Conservation (phyloP, 2,329 filamentous ascomycete species). For the Penicillium verrucosum region DNA sequence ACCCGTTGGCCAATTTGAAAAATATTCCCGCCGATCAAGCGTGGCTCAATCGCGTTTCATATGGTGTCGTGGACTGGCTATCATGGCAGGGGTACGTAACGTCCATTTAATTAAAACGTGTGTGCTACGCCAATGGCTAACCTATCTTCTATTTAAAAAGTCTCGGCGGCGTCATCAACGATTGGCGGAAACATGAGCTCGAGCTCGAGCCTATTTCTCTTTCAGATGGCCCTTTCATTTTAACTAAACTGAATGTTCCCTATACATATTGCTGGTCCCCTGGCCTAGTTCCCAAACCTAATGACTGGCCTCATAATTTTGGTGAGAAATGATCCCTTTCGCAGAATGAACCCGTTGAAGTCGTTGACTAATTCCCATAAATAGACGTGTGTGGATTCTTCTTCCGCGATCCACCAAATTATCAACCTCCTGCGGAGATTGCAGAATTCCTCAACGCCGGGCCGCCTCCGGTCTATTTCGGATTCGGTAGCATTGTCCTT, state of each 20-base stretch:
- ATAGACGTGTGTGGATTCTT: constrained; percentile 42
- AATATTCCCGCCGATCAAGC: constrained; percentile 29
- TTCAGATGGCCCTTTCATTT: constrained; percentile 32
- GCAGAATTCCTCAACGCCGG: constrained; percentile 44
- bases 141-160: constrained; percentile 6
- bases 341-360: no score
- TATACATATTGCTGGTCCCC: constrained; percentile 43
- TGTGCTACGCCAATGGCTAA: background rate
- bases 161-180: constrained; percentile 44
- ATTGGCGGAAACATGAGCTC: constrained; percentile 31
- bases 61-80: constrained; percentile 43
- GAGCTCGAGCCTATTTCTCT: constrained; percentile 35
- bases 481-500: constrained; percentile 54
- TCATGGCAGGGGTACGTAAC: constrained; percentile 44
- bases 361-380: background rate
- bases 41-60: constrained; percentile 42
- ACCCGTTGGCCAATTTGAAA: constrained; percentile 47
- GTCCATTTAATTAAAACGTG: background rate
- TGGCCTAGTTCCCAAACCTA: constrained; percentile 33
- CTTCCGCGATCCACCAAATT: constrained; percentile 32
- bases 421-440: constrained; percentile 39
- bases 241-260: constrained; percentile 31
- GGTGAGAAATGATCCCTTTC: background rate
- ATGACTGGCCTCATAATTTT: constrained; percentile 28
- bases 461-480: constrained; percentile 51